Base-by-base conservation (phyloP, 1,139 yeast species). In the Taiozyma onychis region DNA sequence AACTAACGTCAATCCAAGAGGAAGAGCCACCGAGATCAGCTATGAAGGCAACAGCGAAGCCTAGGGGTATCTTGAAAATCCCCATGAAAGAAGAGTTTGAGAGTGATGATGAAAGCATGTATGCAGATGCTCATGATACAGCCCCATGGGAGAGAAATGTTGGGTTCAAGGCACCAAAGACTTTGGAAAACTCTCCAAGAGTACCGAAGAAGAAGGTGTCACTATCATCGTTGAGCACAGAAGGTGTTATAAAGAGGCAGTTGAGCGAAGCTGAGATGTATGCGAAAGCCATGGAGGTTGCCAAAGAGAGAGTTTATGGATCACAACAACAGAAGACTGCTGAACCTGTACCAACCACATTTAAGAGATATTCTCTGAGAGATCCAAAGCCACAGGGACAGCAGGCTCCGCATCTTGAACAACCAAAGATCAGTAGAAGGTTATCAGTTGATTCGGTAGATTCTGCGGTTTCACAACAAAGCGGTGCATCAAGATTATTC, bases 71-170 rank as follows among this genome's bases (percentile, higher is more conserved):
- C 16, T 44, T 57, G 44, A 58, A 56, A 44, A 48, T 48, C 13
- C 41, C 34, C 6, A 11, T 16, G 10, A 27, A 22, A 8, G 56
- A 47, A 16, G 54, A 53, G 5, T 54, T 51, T 16, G 46, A 49
- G 2, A 54, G 58, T 45, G 61, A 58, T 46, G 57, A 56, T 45
- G 62, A 55, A 2, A 57, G 61, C 37, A 51, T 60, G 4, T 60
- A 59, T 46, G 55, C 61, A 9, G 64, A 60, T 50, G 64, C 64
- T 4, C 41, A 50, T 47, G 64, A 60, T 5, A 50, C 39, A 2
- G 28, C 54, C 30, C 61, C 60, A 4, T 22, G 43, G 9, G 51
- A 52, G 21, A 43, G 34, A 44, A 41, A 28, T 16, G 43, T 48
- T 10, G 32, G 48, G 6, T 47, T 47, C 39, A 43, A 44, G 7